Base-by-base conservation (phyloP, 192 early-diverging fungal species). In the Dispira parvispora region DNA sequence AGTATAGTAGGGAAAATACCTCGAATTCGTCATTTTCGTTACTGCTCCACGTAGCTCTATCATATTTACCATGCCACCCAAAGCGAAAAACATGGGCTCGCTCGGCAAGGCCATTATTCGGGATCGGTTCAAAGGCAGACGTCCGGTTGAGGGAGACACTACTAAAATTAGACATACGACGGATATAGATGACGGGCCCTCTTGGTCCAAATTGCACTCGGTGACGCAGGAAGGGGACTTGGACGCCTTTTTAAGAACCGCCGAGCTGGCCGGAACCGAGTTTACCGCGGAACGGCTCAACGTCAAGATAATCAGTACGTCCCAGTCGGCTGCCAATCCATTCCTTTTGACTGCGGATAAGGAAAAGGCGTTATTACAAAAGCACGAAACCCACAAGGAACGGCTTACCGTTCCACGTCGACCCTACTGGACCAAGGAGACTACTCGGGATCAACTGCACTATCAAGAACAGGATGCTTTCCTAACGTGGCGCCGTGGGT, bases 221-320 rank as follows among this genome's bases (percentile, higher is more conserved):
- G 86, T 99, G 65, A 99, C 96, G 49, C 86, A 96, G 68, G 91
- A 99, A 67, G 88, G 91, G 55, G 94, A 99, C 76, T 75, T 99
- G 13, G 94, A 98, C 45, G 92, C 89, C 38, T 99, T 99, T 68
- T 78, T 99, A 65, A 86, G 79, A 66, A 93, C 92, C 13, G 96
- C 96, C 14, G 82, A 90, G 66, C 82, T 99, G 50, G 94, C 93
- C 14, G 96, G 89, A 46, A 95, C 91, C 18, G 89, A 91, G 67
- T 94, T 93, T 69, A 89, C 90, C 18, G 89, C 90, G 44, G 69
- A 76, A 68, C 64, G 68, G 56, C 62, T 67, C 62, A 94, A 97
- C 65, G 81, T 94, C 70, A 82, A 88, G 73, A 87, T 97, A 25
- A 80, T 87, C 70, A 69, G 81, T 60, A 72, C 79, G 68, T 65